Base-by-base conservation (phyloP, 495 filamentous ascomycete genomes). In the Parmelia sp. region DNA sequence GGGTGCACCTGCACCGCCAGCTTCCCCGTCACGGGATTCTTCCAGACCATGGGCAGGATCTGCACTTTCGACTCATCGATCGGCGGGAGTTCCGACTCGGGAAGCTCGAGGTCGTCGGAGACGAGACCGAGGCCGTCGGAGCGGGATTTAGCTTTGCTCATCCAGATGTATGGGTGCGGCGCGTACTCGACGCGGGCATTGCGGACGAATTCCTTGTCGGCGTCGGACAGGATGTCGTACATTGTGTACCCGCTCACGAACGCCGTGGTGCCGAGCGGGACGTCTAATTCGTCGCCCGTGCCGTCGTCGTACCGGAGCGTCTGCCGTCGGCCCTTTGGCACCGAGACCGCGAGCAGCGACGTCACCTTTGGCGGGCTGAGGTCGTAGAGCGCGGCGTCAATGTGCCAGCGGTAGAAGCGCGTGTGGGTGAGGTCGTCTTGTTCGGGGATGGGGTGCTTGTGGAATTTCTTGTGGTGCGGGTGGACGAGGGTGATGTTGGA, bases 321-420 rank as follows among this genome's bases (percentile, higher is more conserved):
- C 70, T 89, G 87, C 12, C 79, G 76, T 21, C 86, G 82, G 21
- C 85, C 87, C 45, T 78, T 75, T 0, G 87, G 88, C 1, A 91
- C 86, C 31, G 75, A 75, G 1, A 90, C 86, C 5, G 88, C 88
- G 57, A 90, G 71, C 11, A 91, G 77, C 0, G 86, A 85, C 0
- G 88, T 91, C 12, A 87, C 87, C 37, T 83, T 76, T 4, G 88
- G 86, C 4, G 88, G 87, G 39, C 88, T 82, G 23, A 89, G 78
- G 17, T 82, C 88, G 70, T 91, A 91, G 5, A 90, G 76, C 10
- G 88, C 87, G 14, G 88, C 88, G 71, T 91, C 88, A 62, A 91
- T 90, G 69, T 91, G 88, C 88, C 88, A 91, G 40, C 88, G 78
- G 72, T 88, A 90, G 74, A 90, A 91, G 31, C 87, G 83, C 8